Evolutionary conservation across 805 yeast genomes (phyloP), one percentile per base, ranked within the genome.

Genomic region (Kuraishia molischiana): DNA sequence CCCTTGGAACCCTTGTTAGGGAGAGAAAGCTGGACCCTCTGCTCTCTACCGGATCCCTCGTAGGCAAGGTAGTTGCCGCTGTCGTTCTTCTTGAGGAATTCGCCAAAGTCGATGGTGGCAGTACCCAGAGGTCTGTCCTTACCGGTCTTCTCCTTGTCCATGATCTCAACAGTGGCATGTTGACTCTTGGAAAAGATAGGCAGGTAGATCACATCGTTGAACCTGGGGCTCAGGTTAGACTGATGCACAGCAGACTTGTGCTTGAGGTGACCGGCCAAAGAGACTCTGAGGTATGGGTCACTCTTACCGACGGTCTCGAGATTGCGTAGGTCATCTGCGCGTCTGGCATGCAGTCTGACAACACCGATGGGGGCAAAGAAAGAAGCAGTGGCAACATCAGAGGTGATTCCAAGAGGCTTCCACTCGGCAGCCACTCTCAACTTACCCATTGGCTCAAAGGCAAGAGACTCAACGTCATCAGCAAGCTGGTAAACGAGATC

Each of bases 211-310:
- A 72, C 78, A 38, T 69, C 69, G 49, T 80, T 69, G 57, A 70
- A 84, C n/a, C 50, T 47, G 3, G 90, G 89, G 41, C 73, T 61
- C 24, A 66, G 51, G 2, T 76, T 66, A 35, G 73, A 67, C 10
- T 75, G 71, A 45, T 70, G 70, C 39, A 72, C 72, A 1, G 61
- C 52, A 2, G 92, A 77, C 44, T 64, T 67, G 38, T 69, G 80
- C 42, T 66, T 67, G 29, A 72, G 50, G 51, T 72, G 72, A 46
- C 81, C 82, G 49, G 78, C 76, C 41, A 74, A 56, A 28, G 72
- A 49, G 8, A 82, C 66, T 41, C 72, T 67, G 29, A 79, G 75
- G 48, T 81, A 83, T 4, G 94, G 92, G 56, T 84, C 89, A 48
- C 82, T 77, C 40, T 70, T 74, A 39, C 92, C 90, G 36, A 81